Percentiles rank a stretch among this genome's conserved stretches.
These are phyloP conservation scores for Saccharomycodes ludwigii DNA, from an alignment of 805 yeast species.

Conservation along the genomic window DNA sequence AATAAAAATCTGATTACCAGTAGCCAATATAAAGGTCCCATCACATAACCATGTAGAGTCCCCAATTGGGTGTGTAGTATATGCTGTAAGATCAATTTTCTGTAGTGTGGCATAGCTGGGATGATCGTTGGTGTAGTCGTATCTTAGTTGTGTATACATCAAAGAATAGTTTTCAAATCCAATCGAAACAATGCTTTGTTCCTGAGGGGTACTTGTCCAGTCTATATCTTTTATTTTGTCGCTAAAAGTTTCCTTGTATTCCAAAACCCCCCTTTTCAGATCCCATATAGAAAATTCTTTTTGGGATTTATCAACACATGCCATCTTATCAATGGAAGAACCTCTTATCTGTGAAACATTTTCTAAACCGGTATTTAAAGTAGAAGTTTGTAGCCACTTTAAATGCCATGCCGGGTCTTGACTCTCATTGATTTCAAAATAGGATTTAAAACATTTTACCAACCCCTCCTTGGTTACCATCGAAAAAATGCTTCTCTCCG, in stretches of 20 bases:
- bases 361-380: conserved; percentile 42
- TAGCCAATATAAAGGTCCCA: conserved; percentile 70
- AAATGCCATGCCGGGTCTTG: no score
- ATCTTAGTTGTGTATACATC: conserved; percentile 70
- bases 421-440: conserved; percentile 12
- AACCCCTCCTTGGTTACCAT: conserved; percentile 42
- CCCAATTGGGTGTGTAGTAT: conserved; percentile 73
- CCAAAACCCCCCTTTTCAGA: conserved; percentile 50
- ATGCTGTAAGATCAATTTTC: conserved; percentile 53
- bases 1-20: conserved; percentile 82
- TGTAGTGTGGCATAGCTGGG: conserved; percentile 73
- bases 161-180: conserved; percentile 58
- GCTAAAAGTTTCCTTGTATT: conserved; percentile 35
- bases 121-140: conserved; percentile 72
- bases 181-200: conserved; percentile 65
- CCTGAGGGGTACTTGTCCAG: conserved; percentile 65
- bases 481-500: conserved; percentile 37
- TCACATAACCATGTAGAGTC: conserved; percentile 79
- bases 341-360: conserved; percentile 50
- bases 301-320: conserved; percentile 49
- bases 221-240: conserved; percentile 57
- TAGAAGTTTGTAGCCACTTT: conserved; percentile 40
- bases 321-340: conserved; percentile 65
- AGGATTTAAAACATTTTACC: conserved; percentile 35
- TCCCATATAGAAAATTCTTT: conserved; percentile 68